Evolutionary conservation across 2,329 filamentous ascomycete species (phyloP).

Genomic region (Xylariaceae sp.): DNA sequence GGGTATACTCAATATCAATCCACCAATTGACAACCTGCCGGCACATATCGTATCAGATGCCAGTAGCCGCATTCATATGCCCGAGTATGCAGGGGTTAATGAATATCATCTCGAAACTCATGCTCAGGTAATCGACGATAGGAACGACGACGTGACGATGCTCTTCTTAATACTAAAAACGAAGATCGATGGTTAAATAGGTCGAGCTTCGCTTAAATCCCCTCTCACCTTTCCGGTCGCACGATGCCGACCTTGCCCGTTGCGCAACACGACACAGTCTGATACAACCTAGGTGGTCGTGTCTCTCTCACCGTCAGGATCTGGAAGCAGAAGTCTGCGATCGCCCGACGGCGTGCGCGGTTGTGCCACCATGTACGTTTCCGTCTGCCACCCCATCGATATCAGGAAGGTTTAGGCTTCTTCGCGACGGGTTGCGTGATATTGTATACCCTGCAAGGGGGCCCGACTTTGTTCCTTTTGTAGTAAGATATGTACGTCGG

Average conservation of each 20-base stretch:
- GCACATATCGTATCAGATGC: neutral
- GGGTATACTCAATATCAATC: neutral
- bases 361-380: neutral
- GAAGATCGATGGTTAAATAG: neutral
- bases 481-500: no score
- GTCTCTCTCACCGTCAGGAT: neutral
- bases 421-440: neutral
- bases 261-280: neutral
- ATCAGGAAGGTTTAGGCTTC: neutral
- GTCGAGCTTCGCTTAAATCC: neutral
- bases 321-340: neutral
- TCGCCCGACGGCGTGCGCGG: neutral
- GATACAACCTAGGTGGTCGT: neutral
- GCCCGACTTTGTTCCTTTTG: no score
- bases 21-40: neutral
- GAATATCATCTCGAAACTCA: neutral
- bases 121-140: neutral
- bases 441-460: no score
- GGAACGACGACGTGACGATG: no score
- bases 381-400: neutral
- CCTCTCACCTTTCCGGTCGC: neutral
- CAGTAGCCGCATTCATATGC: neutral
- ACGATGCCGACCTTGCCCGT: neutral
- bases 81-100: neutral
- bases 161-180: no score